These are phyloP conservation scores for Candida odintsovae DNA, from an alignment of 805 yeast genomes.

Conservation along the genomic window DNA sequence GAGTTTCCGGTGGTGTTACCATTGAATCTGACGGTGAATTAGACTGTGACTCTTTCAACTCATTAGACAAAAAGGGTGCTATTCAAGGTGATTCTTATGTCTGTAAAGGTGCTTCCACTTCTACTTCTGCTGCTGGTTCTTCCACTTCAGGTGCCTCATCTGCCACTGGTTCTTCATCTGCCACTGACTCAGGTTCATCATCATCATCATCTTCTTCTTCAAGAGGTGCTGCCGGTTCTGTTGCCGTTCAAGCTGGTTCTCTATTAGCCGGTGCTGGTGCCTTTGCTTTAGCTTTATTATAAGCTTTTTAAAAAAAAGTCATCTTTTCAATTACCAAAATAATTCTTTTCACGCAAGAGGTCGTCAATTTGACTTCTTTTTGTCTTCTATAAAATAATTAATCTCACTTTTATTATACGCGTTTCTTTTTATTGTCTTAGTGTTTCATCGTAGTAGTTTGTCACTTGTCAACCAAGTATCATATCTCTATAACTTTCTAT, in stretches of 20 bases:
- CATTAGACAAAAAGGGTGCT: conserved; percentile 68
- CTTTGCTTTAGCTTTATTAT: conserved; percentile 39
- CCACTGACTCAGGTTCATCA: conserved; percentile 17
- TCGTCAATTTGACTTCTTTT: not conserved
- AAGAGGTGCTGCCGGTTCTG: conserved; percentile 32
- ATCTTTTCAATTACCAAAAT: not conserved
- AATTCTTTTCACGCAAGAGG: not conserved
- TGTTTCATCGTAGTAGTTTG: not conserved
- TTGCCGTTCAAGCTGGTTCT: conserved; percentile 40
- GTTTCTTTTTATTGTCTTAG: not conserved
- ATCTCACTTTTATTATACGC: not conserved
- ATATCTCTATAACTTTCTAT: no score
- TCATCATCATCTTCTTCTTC: conserved; percentile 19
- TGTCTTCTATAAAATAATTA: not conserved
- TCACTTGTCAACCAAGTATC: no score
- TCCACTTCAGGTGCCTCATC: conserved; percentile 26
- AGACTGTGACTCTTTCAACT: conserved; percentile 74
- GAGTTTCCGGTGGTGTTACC: conserved; percentile 90
- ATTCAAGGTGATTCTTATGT: conserved; percentile 86
- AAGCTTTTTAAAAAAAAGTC: conserved; percentile 18
- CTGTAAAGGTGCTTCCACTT: conserved; percentile 59
- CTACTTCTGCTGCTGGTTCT: conserved; percentile 37
- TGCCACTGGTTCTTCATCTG: conserved; percentile 24
- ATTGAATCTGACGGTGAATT: conserved; percentile 73
- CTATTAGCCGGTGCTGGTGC: conserved; percentile 43